phyloP scores from a whole-genome alignment of 257 asterid species.

The Eustoma russellianum region DNA sequence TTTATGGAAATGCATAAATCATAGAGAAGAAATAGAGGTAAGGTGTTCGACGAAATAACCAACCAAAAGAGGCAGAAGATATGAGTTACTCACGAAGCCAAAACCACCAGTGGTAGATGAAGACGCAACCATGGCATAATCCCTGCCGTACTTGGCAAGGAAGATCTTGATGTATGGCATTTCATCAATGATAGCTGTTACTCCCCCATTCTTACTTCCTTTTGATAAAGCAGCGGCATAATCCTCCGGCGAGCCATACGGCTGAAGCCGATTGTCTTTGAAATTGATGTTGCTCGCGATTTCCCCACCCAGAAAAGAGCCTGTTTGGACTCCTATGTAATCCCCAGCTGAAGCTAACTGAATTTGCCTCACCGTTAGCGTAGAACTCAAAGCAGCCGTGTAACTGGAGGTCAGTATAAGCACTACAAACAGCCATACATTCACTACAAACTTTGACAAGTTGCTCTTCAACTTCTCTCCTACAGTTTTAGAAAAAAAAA shows the following conservation, averaged over 20 bases:
- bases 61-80: not conserved
- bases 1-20: too few relatives aligned
- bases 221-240: constrained; percentile 20
- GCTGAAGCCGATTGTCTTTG: constrained; percentile 9
- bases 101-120: constrained; percentile 9
- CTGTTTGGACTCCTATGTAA: constrained; percentile 19
- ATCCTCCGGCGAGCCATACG: not conserved
- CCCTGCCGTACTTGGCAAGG: constrained; percentile 11
- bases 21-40: not conserved
- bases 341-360: constrained; percentile 14
- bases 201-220: constrained; percentile 35
- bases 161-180: constrained; percentile 18
- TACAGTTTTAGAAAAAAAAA: constrained; percentile 17
- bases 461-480: constrained; percentile 34
- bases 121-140: constrained; percentile 15
- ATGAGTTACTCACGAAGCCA: constrained; percentile 12
- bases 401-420: constrained; percentile 40
- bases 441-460: constrained; percentile 32
- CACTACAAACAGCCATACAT: constrained; percentile 37
- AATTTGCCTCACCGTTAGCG: constrained; percentile 31
- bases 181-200: constrained; percentile 25
- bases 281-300: constrained; percentile 14
- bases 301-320: constrained; percentile 5
- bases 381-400: constrained; percentile 39
- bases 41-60: too few relatives aligned